Evolutionary conservation across 768 basidiomycete species (phyloP), one percentile per base, ranked within the genome.

Genomic region (Boletus tylopilopsis): DNA sequence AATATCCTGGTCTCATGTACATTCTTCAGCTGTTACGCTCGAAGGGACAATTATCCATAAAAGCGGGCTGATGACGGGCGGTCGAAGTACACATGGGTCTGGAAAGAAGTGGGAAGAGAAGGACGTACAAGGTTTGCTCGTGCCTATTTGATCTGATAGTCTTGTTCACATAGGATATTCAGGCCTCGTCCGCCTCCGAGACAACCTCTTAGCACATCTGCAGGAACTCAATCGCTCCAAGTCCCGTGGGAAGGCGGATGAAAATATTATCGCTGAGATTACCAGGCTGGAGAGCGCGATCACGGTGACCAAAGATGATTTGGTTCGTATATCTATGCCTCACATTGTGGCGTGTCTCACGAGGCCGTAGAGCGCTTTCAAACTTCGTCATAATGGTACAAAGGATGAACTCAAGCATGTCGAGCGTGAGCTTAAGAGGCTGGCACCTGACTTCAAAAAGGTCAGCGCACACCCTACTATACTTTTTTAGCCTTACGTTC

Each of bases 11-110:
- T 7, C 30, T 50, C 16, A 49, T 23, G 24, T 7, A 2, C 29
- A 12, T 24, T 38, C 23, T 49, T 35, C 49, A 94, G 96, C 94
- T 51, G 96, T 99, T 19, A 96, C 96, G 1, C 73, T 99, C 36
- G 94, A 98, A 37, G 96, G 96, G 1, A 98, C 94, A 3, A 75
- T 99, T 52, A 97, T 99, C 40, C 96, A 99, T 68, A 94, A 94
- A 73, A 94, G 91, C 57, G 96, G 96, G 53, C 72, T 95, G 40
- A 98, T 99, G 64, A 99, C 96, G 29, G 96, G 96, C 71, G 96
- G 96, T 23, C 76, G 82, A 41, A 90, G 91, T 58, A 79, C 85
- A 0, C 85, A 86, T 53, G 77, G 74, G 39, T 82, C 68, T n/a
- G 78, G 77, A 34, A 89, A 90, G 71, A 93, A 91, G 63, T 97